Evolutionary conservation across 805 yeast genomes (phyloP).

Genomic region (Myxozyma neglecta): DNA sequence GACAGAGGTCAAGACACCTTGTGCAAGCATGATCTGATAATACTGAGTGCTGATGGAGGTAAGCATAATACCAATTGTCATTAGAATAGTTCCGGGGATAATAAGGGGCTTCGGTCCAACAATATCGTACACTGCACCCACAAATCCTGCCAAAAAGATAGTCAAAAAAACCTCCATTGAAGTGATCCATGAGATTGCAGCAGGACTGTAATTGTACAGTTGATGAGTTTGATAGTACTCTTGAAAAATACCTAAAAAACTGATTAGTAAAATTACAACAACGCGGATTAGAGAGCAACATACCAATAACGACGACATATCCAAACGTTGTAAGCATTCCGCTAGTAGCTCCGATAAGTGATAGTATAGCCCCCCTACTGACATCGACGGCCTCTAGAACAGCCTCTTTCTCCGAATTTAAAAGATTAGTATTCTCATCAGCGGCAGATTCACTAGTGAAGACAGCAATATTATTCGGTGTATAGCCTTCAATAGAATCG

Average conservation of each 20-base stretch:
- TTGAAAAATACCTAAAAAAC: slow-evolving; percentile 34
- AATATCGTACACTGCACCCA: slow-evolving; percentile 29
- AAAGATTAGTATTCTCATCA: slow-evolving; percentile 4
- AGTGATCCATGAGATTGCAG: slow-evolving; percentile 41
- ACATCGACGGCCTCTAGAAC: slow-evolving; percentile 3
- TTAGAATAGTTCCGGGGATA: slow-evolving; percentile 33
- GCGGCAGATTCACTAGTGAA: slow-evolving; percentile 1
- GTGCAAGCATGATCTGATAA: slow-evolving; percentile 54
- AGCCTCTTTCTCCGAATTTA: neutral
- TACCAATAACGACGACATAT: slow-evolving; percentile 38
- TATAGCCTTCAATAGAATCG: neutral
- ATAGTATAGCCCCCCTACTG: slow-evolving; percentile 48
- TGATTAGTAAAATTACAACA: neutral
- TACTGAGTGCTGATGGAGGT: slow-evolving; percentile 43
- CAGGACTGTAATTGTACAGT: slow-evolving; percentile 32
- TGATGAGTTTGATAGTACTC: slow-evolving; percentile 35
- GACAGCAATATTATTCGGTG: neutral
- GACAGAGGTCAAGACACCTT: slow-evolving; percentile 52
- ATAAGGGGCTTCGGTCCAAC: slow-evolving; percentile 21
- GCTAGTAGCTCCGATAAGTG: slow-evolving; percentile 54
- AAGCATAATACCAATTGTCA: slow-evolving; percentile 39
- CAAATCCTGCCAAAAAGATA: slow-evolving; percentile 33
- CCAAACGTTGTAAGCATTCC: slow-evolving; percentile 65
- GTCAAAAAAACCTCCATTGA: slow-evolving; percentile 38
- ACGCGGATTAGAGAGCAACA: neutral